A percentile compares a stretch with the other conserved stretches of the same genome.
phyloP scores from a whole-genome alignment of 2,329 filamentous ascomycete species.

The Balansia obtecta region DNA sequence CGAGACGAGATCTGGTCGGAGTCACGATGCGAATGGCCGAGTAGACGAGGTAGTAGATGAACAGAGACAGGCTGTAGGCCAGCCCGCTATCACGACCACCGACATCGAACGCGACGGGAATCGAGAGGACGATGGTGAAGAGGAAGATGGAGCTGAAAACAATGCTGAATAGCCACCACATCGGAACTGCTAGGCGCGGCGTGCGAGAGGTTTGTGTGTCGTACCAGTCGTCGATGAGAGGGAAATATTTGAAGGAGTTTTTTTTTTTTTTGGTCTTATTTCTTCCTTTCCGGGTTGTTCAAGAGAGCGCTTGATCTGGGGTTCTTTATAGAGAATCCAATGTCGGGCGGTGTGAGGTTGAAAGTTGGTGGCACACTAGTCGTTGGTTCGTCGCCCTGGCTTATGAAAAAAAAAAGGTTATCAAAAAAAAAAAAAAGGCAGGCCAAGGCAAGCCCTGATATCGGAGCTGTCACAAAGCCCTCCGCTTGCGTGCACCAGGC shows the following conservation, averaged over 20 bases:
- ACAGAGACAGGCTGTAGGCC: conserved; percentile 82
- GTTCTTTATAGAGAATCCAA: background rate
- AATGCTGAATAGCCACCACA: conserved; percentile 74
- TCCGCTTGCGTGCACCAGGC: too few species aligned
- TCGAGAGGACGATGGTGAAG: conserved; percentile 83
- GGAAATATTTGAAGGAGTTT: background rate
- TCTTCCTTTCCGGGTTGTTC: background rate
- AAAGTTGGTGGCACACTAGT: background rate
- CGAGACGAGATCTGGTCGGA: conserved; percentile 63
- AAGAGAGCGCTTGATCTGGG: background rate
- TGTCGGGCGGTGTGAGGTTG: background rate
- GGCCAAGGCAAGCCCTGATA: background rate
- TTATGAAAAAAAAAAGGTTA: background rate
- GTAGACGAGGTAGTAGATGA: conserved; percentile 82
- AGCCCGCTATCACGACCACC: conserved; percentile 88
- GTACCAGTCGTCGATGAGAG: conserved; percentile 5
- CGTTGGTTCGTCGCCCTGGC: background rate
- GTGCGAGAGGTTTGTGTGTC: conserved; percentile 11
- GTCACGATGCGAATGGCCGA: conserved; percentile 70
- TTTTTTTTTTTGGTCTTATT: background rate
- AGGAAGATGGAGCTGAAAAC: conserved; percentile 77
- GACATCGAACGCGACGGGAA: conserved; percentile 95
- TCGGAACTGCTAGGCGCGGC: conserved; percentile 31
- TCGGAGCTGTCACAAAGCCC: background rate
- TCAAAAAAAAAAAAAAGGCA: background rate